Percentiles rank a stretch among this genome's conserved stretches.
Evolutionary conservation across 768 basidiomycete species (phyloP).

Genomic region (Ramaria rubella): DNA sequence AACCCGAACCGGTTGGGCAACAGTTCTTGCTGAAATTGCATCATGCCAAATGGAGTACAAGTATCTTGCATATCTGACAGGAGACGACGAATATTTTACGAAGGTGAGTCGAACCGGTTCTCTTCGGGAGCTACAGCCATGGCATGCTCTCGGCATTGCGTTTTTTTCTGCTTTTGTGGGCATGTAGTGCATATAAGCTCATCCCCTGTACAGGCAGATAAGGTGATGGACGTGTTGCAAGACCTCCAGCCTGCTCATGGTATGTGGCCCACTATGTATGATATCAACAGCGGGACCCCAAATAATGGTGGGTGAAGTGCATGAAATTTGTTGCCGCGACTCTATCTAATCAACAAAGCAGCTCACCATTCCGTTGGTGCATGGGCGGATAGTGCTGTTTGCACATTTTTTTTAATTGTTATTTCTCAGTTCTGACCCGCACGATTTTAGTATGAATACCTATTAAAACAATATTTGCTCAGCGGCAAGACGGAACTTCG

Average conservation of each 20-base stretch:
- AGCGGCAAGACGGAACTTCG: slow-evolving; percentile 17
- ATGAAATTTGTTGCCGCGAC: neutral
- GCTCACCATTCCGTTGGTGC: slow-evolving; percentile 50
- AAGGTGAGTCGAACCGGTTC: slow-evolving; percentile 25
- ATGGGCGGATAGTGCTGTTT: slow-evolving; percentile 54
- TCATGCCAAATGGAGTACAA: slow-evolving; percentile 80
- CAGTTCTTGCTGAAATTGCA: slow-evolving; percentile 60
- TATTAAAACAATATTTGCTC: slow-evolving; percentile 21
- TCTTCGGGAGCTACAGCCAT: neutral
- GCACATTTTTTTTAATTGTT: neutral
- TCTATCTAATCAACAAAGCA: slow-evolving; percentile 8
- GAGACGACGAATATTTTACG: slow-evolving; percentile 54
- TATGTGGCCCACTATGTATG: slow-evolving; percentile 60
- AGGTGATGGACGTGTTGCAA: slow-evolving; percentile 42
- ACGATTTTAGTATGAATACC: slow-evolving; percentile 4
- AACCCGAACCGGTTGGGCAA: slow-evolving; percentile 4
- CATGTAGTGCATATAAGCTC: neutral
- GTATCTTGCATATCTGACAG: slow-evolving; percentile 74
- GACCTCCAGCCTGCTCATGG: slow-evolving; percentile 44
- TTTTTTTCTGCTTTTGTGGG: neutral
- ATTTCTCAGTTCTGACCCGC: neutral
- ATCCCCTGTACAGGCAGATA: slow-evolving; percentile 35
- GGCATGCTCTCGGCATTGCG: neutral
- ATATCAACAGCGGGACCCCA: slow-evolving; percentile 41
- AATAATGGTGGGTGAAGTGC: slow-evolving; percentile 36